Conservation (phyloP, 2,329 filamentous ascomycete species). For the Escovopsis sp. region DNA sequence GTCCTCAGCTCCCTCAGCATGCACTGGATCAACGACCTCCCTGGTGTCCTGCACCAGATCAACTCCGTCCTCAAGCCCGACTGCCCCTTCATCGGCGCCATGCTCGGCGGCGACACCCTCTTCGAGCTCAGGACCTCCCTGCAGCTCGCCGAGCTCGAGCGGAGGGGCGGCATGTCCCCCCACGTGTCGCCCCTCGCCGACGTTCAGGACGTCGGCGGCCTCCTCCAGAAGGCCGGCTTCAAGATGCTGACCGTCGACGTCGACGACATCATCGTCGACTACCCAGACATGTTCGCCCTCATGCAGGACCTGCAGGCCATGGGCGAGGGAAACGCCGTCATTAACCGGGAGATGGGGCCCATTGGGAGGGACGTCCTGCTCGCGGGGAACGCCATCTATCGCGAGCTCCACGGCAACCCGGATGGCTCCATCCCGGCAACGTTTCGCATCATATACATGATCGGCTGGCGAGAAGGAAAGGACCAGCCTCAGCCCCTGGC, state of each 20-base stretch:
- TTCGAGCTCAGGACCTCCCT: constrained; percentile 88
- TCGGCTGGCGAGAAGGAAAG: constrained; percentile 83
- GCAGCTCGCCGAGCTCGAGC: constrained; percentile 81
- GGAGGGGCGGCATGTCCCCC: constrained; percentile 78
- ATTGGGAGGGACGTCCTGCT: constrained; percentile 72
- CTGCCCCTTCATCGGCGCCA: constrained; percentile 80
- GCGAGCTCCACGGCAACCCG: constrained; percentile 68
- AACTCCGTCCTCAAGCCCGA: constrained; percentile 83
- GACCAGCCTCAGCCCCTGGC: constrained; percentile 66
- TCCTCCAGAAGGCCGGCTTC: constrained; percentile 78
- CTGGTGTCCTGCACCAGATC: constrained; percentile 67
- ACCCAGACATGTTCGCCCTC: constrained; percentile 73
- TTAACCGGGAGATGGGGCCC: constrained; percentile 66
- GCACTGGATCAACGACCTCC: constrained; percentile 97
- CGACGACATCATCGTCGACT: constrained; percentile 93
- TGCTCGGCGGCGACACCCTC: constrained; percentile 89
- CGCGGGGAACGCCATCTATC: constrained; percentile 79
- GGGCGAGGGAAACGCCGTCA: constrained; percentile 83
- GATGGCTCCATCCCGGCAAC: constrained; percentile 72
- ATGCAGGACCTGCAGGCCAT: constrained; percentile 93
- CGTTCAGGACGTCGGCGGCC: constrained; percentile 75
- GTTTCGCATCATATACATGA: constrained; percentile 95
- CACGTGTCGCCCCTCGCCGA: constrained; percentile 87
- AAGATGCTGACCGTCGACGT: constrained; percentile 94
- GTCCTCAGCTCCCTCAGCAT: constrained; percentile 79